phyloP scores from a whole-genome alignment of 1,284 basidiomycete species.

The Thelephora terrestris region DNA sequence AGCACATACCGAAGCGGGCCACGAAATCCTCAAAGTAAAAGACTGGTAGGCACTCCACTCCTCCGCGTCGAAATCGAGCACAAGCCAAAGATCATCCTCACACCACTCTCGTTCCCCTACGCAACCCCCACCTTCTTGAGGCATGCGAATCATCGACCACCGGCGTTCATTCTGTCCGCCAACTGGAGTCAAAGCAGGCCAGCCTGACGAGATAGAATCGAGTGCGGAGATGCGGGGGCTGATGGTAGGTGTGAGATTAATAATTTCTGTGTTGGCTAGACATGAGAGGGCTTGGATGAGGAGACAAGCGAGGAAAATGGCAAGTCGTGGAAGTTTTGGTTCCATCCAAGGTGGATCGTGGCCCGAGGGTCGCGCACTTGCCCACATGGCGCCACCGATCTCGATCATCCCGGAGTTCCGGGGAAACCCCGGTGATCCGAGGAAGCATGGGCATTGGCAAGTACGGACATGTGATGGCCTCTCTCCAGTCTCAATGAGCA shows the following conservation, averaged over 20 bases:
- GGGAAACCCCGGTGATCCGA: too few species aligned
- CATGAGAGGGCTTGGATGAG: neutral
- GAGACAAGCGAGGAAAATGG: too few species aligned
- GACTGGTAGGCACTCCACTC: neutral
- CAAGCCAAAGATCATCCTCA: neutral
- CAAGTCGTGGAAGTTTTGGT: too few species aligned
- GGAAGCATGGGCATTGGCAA: too few species aligned
- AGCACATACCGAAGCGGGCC: neutral
- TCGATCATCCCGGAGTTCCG: too few species aligned
- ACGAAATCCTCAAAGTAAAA: constrained; percentile 1
- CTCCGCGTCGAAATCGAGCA: neutral
- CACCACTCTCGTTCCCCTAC: neutral
- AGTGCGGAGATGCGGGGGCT: neutral
- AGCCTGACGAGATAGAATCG: neutral
- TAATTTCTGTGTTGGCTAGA: neutral
- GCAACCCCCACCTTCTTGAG: neutral
- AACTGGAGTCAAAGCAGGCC: neutral
- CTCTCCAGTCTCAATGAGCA: too few species aligned
- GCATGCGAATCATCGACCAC: neutral
- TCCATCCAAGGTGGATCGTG: too few species aligned
- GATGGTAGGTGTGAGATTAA: neutral
- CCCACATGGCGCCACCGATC: too few species aligned
- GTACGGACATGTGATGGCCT: too few species aligned
- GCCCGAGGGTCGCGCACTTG: too few species aligned
- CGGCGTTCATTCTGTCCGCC: neutral